Evolutionary conservation across 225 moss, liverwort and hornwort species (phyloP).

Genomic region (Neckera pumila): DNA sequence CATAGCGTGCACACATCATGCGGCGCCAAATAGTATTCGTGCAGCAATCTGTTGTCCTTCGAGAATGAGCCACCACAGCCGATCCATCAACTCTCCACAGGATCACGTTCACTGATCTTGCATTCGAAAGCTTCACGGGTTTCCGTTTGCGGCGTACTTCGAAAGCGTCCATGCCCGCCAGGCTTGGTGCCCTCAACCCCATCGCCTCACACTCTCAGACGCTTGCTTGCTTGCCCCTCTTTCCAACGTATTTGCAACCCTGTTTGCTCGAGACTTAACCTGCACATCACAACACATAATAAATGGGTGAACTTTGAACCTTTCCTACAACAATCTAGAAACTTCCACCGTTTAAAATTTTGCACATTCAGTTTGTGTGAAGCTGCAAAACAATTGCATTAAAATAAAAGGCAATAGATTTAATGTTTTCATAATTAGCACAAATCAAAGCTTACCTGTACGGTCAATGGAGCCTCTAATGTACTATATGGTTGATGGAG

Average conservation of each 20-base stretch:
- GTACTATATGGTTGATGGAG: neutral
- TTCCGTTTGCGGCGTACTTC: constrained; percentile 8
- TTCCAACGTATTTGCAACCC: neutral
- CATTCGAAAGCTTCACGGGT: neutral
- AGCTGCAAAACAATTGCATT: neutral
- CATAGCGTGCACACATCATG: constrained; percentile 2
- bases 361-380: neutral
- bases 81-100: constrained; percentile 38
- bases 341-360: neutral
- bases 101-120: constrained; percentile 8
- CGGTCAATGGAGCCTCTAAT: neutral
- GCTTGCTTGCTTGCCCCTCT: too few species aligned
- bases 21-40: constrained; percentile 15
- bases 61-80: neutral
- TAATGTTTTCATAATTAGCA: neutral
- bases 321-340: neutral
- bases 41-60: neutral
- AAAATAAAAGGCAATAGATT: neutral
- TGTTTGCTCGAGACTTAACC: neutral
- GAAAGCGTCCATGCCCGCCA: constrained; percentile 20
- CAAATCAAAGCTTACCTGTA: neutral
- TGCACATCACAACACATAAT: neutral
- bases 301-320: neutral
- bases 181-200: constrained; percentile 14
- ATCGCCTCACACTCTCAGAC: neutral